Evolutionary conservation across 805 yeast species (phyloP).

Genomic region (Candida pseudofarinosa): DNA sequence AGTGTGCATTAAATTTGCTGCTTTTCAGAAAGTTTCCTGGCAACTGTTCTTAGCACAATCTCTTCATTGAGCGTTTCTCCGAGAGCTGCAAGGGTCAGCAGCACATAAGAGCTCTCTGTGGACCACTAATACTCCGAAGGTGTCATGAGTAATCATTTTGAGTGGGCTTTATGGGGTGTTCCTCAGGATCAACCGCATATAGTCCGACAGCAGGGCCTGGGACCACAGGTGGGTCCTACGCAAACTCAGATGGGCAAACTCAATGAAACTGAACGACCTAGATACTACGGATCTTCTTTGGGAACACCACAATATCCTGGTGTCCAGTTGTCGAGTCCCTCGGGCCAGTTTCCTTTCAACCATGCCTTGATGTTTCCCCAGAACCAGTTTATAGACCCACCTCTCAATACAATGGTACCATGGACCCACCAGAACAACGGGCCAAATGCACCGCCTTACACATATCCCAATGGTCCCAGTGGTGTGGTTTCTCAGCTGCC

Average conservation of each 20-base stretch:
- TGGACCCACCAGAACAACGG: neutral
- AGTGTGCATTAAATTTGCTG: no score
- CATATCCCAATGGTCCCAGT: conserved; percentile 4
- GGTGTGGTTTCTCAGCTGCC: conserved; percentile 3
- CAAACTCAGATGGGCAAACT: neutral
- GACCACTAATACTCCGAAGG: no score
- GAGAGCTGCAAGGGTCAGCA: no score
- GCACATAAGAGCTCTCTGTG: no score
- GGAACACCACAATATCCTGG: conserved; percentile 22
- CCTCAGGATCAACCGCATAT: neutral
- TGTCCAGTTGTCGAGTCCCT: conserved; percentile 9
- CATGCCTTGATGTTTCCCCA: conserved; percentile 9
- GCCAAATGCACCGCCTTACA: neutral
- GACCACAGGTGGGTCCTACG: neutral
- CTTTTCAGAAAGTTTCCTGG: no score
- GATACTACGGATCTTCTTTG: conserved; percentile 20
- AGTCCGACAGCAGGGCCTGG: neutral
- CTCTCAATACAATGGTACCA: neutral
- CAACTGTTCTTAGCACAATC: no score
- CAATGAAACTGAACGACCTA: conserved; percentile 13
- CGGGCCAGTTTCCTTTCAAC: conserved; percentile 4
- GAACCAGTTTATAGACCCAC: conserved; percentile 4
- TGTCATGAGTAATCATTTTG: neutral
- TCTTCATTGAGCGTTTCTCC: no score
- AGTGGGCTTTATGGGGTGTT: neutral